phyloP scores from a whole-genome alignment of 1,284 basidiomycete genomes.

The Tilletia indica region DNA sequence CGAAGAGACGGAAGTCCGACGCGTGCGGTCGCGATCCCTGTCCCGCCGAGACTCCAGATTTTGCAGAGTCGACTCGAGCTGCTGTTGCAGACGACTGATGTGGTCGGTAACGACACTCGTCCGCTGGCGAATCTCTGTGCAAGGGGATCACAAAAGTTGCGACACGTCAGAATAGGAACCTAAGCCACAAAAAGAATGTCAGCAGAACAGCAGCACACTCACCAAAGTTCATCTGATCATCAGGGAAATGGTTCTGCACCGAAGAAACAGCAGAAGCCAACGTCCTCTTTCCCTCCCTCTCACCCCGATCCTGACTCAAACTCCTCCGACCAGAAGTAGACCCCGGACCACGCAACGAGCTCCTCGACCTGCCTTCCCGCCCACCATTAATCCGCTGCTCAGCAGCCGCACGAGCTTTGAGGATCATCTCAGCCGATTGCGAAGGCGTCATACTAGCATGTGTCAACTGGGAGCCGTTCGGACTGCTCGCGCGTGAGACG shows the following conservation, averaged over 20 bases:
- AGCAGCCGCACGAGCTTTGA: constrained; percentile 42
- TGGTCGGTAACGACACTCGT: constrained; percentile 48
- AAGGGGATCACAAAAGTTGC: not conserved
- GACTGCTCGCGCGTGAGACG: constrained; percentile 21
- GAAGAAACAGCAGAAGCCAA: constrained; percentile 3
- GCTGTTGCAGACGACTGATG: constrained; percentile 48
- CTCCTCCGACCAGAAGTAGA: not conserved
- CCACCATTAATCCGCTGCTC: constrained; percentile 31
- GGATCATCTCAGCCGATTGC: constrained; percentile 35
- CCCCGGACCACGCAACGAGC: not conserved
- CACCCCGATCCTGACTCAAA: constrained; percentile 15
- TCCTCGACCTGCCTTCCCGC: constrained; percentile 3
- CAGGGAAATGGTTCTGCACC: constrained; percentile 42
- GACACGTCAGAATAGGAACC: too few species aligned
- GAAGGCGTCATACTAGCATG: constrained; percentile 28
- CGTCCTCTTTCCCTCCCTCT: constrained; percentile 3
- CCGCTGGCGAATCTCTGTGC: constrained; percentile 41
- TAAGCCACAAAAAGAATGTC: too few species aligned
- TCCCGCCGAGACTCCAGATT: constrained; percentile 42
- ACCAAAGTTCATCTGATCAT: constrained; percentile 48
- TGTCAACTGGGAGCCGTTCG: constrained; percentile 16
- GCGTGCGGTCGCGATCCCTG: constrained; percentile 21
- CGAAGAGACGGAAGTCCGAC: constrained; percentile 30
- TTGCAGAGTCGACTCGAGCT: constrained; percentile 47
- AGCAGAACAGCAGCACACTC: not conserved